Conservation (phyloP, 1,284 basidiomycete genomes). For the Ganoderma lucidum region DNA sequence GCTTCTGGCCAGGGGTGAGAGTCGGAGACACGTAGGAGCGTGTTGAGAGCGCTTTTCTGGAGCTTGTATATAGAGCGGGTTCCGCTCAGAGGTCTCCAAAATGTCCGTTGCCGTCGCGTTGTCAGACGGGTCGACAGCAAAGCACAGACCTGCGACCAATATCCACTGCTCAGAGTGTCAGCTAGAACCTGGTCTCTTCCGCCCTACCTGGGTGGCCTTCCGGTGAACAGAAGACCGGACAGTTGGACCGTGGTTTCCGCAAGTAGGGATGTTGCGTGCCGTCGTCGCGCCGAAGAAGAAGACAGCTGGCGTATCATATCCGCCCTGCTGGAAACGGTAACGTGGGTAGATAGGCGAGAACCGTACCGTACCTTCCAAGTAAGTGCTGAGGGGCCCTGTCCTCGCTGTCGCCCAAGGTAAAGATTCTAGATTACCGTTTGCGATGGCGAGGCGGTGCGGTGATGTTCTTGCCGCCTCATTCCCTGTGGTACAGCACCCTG, state of each 20-base stretch:
- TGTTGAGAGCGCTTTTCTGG: not conserved
- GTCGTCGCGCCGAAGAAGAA: not conserved
- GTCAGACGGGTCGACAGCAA: not conserved
- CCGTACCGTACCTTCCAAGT: not conserved
- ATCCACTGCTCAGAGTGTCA: not conserved
- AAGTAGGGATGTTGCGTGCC: not conserved
- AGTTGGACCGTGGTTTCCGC: not conserved
- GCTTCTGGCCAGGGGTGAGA: constrained; percentile 9
- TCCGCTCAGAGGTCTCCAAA: not conserved
- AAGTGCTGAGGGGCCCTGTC: not conserved
- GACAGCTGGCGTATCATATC: not conserved
- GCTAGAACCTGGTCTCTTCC: not conserved
- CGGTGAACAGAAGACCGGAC: not conserved
- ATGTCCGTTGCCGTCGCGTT: not conserved
- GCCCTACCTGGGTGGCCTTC: not conserved
- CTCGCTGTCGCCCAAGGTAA: not conserved
- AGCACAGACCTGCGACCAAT: not conserved
- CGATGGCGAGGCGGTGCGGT: not conserved
- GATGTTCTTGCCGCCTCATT: not conserved
- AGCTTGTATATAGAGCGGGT: not conserved
- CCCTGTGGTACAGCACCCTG: not conserved
- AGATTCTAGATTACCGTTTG: not conserved
- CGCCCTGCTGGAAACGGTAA: not conserved
- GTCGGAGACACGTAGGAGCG: not conserved
- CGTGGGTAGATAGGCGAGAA: not conserved